phyloP scores from a whole-genome alignment of 352 stramenopile species.

The Globisporangium okanoganense region DNA sequence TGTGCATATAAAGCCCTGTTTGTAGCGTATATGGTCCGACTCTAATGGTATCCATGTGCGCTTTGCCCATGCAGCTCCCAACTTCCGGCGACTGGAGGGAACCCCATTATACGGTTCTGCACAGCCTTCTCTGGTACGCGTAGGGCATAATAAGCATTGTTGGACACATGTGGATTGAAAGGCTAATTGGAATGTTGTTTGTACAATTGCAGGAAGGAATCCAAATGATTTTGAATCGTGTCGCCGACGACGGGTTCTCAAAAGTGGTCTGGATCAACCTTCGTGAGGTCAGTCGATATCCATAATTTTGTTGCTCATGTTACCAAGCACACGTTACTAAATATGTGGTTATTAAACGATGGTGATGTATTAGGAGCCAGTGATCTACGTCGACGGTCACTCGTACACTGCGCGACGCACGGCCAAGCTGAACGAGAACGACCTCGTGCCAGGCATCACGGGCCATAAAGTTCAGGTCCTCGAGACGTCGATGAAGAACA shows the following conservation, averaged over 20 bases:
- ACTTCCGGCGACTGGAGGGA: slow-evolving; percentile 69
- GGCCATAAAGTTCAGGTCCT: slow-evolving; percentile 79
- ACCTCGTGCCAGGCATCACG: slow-evolving; percentile 77
- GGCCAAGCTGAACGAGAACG: slow-evolving; percentile 81
- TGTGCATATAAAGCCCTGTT: not conserved
- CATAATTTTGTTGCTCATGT: not conserved
- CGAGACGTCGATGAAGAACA: slow-evolving; percentile 77
- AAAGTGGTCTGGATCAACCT: slow-evolving; percentile 86
- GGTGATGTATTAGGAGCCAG: slow-evolving; percentile 43
- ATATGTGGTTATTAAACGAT: no score
- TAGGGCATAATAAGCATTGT: not conserved
- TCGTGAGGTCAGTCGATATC: slow-evolving; percentile 37
- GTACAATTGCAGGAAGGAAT: slow-evolving; percentile 51
- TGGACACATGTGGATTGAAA: not conserved
- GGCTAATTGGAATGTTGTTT: not conserved
- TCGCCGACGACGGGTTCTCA: slow-evolving; percentile 66
- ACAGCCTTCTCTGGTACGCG: slow-evolving; percentile 63
- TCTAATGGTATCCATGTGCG: not conserved
- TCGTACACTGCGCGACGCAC: slow-evolving; percentile 70
- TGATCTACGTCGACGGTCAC: slow-evolving; percentile 76
- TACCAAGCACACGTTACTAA: not conserved
- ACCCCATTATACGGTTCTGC: slow-evolving; percentile 72
- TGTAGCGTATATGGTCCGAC: not conserved
- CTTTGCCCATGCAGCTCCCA: slow-evolving; percentile 41
- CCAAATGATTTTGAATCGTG: slow-evolving; percentile 59